Base-by-base conservation (phyloP, 495 filamentous ascomycete species). In the Penicillium nucicola region DNA sequence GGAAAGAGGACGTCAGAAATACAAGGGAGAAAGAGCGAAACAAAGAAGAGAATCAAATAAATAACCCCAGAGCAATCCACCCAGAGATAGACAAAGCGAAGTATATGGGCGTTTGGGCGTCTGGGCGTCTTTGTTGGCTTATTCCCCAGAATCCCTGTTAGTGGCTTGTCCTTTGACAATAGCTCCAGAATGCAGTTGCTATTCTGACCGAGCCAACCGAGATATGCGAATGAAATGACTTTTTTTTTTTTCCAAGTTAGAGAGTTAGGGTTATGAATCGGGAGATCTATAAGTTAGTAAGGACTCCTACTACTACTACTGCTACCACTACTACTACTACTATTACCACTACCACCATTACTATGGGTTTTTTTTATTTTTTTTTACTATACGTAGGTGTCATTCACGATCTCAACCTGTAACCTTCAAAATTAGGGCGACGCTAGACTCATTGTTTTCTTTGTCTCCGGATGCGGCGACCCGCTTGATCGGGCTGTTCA, bases 391-490 rank as follows among this genome's bases (percentile, higher is more conserved):
- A 28, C 25, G 25, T 28, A 28, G 25, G 25, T 28, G 25, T 28
- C 25, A 28, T 28, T 1, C 25, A 9, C 10, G 25, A 28, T 28
- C 25, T 28, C 25, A 28, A 28, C 25, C 7, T 28, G 25, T 28
- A 28, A 28, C 25, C 25, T 40, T 40, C 15, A 28, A 32, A 33
- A 20, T 40, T n/a, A 22, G 18, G 19, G 45, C 40, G 47, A 41
- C 31, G 28, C 50, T 47, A 53, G 45, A 61, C 36, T 61, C 56
- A 66, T 66, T 66, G 64, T 64, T 64, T 57, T 64, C 66, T 70
- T 72, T 70, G 68, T 68, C 57, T 62, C 70, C 67, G 70, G 57
- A 68, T 68, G 69, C 70, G 70, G 68, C 62, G 63, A 66, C 37
- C 50, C 45, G 67, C 63, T 48, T 38, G 36, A 33, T 48, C 45